A percentile compares a stretch with the other conserved stretches of the same genome.
Evolutionary conservation across 495 filamentous ascomycete species (phyloP).

Genomic region (Penicillium arizonense): DNA sequence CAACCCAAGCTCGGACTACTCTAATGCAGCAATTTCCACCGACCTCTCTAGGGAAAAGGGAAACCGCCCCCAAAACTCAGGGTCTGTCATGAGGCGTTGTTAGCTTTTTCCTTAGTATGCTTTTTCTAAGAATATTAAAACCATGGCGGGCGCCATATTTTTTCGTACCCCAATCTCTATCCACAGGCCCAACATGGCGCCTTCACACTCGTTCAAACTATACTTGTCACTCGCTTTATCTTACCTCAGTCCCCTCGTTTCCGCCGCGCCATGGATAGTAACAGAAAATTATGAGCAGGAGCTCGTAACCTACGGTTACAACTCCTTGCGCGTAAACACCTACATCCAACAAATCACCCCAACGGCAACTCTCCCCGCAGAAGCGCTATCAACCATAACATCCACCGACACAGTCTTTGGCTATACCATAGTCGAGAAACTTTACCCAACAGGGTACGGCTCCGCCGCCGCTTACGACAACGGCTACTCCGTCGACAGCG

Average conservation of each 20-base stretch:
- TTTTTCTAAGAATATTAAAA: neutral
- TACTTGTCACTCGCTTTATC: constrained; percentile 23
- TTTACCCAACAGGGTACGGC: constrained; percentile 30
- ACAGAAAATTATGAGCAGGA: constrained; percentile 26
- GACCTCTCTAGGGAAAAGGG: neutral
- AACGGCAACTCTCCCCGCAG: constrained; percentile 26
- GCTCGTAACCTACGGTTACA: constrained; percentile 10
- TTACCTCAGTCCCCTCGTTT: constrained; percentile 15
- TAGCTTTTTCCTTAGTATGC: neutral
- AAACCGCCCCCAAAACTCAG: constrained; percentile 1
- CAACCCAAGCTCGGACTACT: neutral
- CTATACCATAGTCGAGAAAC: constrained; percentile 33
- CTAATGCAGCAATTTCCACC: constrained; percentile 9
- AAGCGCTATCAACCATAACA: constrained; percentile 31
- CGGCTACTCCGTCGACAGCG: constrained; percentile 5
- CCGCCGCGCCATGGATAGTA: constrained; percentile 32
- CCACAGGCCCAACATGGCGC: constrained; percentile 14
- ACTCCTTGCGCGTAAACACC: constrained; percentile 7
- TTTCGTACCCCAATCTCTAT: neutral
- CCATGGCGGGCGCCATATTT: neutral
- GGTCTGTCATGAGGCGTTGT: constrained; percentile 1
- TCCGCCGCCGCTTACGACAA: constrained; percentile 10
- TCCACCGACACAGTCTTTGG: constrained; percentile 12
- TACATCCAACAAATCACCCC: constrained; percentile 22
- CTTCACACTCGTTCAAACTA: constrained; percentile 20